These are phyloP conservation scores for Cubamyces sp. DNA, from an alignment of 768 basidiomycete genomes.

Conservation along the genomic window DNA sequence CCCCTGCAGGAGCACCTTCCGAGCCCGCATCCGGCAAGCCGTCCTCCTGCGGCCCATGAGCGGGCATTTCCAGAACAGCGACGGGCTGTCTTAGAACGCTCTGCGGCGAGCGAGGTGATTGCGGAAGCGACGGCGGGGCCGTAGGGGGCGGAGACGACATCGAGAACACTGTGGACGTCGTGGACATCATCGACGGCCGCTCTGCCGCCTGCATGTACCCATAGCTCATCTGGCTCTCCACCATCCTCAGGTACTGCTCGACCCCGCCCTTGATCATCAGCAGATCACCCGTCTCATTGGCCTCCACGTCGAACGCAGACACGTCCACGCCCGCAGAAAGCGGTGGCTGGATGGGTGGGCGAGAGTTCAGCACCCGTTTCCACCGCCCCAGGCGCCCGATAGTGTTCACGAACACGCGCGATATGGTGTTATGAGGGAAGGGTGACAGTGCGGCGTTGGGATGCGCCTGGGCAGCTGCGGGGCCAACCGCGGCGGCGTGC, in stretches of 20 bases:
- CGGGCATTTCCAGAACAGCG: slow-evolving; percentile 11
- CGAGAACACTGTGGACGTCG: slow-evolving; percentile 12
- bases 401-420: slow-evolving; percentile 78
- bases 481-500: slow-evolving; percentile 16
- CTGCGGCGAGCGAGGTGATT: slow-evolving; percentile 22
- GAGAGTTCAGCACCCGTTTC: slow-evolving; percentile 73
- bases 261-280: slow-evolving; percentile 64
- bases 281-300: slow-evolving; percentile 61
- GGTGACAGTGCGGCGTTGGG: slow-evolving; percentile 52
- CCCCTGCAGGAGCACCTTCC: slow-evolving; percentile 1
- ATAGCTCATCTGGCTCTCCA: slow-evolving; percentile 41
- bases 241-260: slow-evolving; percentile 66
- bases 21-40: slow-evolving; percentile 4
- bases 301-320: slow-evolving; percentile 74
- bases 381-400: slow-evolving; percentile 82
- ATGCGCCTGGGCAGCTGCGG: slow-evolving; percentile 35
- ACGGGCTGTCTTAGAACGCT: slow-evolving; percentile 16
- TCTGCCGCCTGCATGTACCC: background rate
- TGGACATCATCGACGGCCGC: slow-evolving; percentile 16
- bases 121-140: slow-evolving; percentile 15
- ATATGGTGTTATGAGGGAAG: slow-evolving; percentile 64
- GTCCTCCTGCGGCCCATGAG: slow-evolving; percentile 19
- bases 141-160: slow-evolving; percentile 12
- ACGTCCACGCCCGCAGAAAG: slow-evolving; percentile 50
- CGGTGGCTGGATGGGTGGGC: slow-evolving; percentile 41